phyloP scores from a whole-genome alignment of 1,284 basidiomycete genomes.

The Hypsizygus ulmarius region DNA sequence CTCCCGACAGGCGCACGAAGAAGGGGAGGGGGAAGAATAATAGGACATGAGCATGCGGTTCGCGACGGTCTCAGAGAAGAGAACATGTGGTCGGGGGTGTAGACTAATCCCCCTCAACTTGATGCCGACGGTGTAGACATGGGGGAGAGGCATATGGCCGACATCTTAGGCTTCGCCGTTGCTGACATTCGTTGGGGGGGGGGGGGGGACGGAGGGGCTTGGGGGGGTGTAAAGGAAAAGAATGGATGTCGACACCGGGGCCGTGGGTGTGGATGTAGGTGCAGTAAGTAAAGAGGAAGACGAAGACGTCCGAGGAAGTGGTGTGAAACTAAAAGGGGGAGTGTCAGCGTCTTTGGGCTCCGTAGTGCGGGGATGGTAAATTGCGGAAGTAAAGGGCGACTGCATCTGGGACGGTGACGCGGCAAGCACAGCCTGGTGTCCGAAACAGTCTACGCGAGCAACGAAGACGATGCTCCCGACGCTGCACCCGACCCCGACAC shows the following conservation, averaged over 20 bases:
- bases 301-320: too few relatives aligned
- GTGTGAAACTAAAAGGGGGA: too few relatives aligned
- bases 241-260: neutral
- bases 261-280: too few relatives aligned
- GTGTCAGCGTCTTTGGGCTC: too few relatives aligned
- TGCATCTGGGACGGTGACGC: too few relatives aligned
- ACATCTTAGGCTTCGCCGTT: conserved; percentile 62
- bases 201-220: neutral
- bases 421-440: too few relatives aligned
- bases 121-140: conserved; percentile 95
- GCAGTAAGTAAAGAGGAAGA: too few relatives aligned
- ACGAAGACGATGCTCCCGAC: too few relatives aligned
- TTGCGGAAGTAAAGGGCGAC: too few relatives aligned
- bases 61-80: conserved; percentile 87
- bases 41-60: conserved; percentile 56
- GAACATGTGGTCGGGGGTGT: conserved; percentile 89
- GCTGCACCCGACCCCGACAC: too few relatives aligned
- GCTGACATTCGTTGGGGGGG: conserved; percentile 3
- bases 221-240: neutral
- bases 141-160: conserved; percentile 62
- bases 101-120: conserved; percentile 88
- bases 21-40: neutral
- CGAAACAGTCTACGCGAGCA: too few relatives aligned
- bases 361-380: too few relatives aligned
- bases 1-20: neutral